These are phyloP conservation scores for Obelidium mucronatum DNA, from an alignment of 192 early-diverging fungal genomes.

Conservation along the genomic window DNA sequence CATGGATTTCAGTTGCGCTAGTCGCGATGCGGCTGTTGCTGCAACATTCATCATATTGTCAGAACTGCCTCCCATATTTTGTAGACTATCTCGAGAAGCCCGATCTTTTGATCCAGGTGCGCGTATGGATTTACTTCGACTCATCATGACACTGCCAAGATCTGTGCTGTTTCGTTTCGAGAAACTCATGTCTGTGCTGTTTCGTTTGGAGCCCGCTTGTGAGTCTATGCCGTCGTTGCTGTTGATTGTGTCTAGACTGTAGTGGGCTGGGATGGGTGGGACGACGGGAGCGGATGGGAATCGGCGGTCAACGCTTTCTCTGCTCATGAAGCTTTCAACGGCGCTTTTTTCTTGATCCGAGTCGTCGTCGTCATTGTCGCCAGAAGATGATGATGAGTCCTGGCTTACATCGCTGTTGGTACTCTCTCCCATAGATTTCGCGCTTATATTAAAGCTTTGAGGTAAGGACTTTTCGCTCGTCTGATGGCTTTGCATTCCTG, in stretches of 20 bases:
- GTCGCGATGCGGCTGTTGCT: not conserved
- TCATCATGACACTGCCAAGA: not conserved
- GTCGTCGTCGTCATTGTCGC: too few relatives aligned
- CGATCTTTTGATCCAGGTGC: too few relatives aligned
- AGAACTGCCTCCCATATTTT: too few relatives aligned
- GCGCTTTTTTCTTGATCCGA: too few relatives aligned
- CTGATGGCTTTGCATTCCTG: too few relatives aligned
- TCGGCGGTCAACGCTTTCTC: not conserved
- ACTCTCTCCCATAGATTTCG: too few relatives aligned
- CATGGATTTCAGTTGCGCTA: not conserved
- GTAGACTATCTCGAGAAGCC: too few relatives aligned
- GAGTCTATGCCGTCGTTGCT: slow-evolving; percentile 3
- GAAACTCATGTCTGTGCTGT: not conserved
- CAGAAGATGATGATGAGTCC: too few relatives aligned
- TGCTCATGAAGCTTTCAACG: not conserved
- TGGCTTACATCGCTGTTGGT: not conserved
- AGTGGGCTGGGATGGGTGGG: not conserved
- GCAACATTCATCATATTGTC: too few relatives aligned
- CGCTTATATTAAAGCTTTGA: too few relatives aligned
- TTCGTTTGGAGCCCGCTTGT: not conserved
- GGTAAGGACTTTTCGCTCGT: too few relatives aligned
- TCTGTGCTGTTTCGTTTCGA: not conserved
- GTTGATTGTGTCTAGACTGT: slow-evolving; percentile 4
- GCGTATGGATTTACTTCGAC: too few relatives aligned
- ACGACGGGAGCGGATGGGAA: not conserved